A percentile compares a stretch with the other conserved stretches of the same genome.
These are phyloP conservation scores for Oryza officinalis DNA, from an alignment of 176 grass and related monocot genomes.

Conservation along the genomic window DNA sequence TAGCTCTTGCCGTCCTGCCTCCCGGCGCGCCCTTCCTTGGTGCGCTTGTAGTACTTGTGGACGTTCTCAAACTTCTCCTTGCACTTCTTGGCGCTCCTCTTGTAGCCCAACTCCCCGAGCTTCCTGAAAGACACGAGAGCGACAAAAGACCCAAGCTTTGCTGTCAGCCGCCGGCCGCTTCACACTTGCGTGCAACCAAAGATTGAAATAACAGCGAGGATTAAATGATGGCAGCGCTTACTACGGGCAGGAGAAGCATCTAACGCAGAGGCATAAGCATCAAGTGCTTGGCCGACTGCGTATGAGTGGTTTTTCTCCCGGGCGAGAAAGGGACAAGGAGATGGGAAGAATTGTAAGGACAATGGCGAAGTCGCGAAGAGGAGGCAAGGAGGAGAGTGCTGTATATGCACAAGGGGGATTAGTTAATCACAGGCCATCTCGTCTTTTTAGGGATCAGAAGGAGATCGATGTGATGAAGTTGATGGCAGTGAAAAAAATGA, in stretches of 20 bases:
- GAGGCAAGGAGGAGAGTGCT: not conserved
- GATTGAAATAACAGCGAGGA: conserved; percentile 30
- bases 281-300: not conserved
- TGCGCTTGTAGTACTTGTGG: conserved; percentile 99
- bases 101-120: conserved; percentile 84
- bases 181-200: conserved; percentile 40
- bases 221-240: conserved; percentile 53
- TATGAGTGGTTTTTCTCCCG: not conserved
- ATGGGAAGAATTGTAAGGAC: conserved; percentile 46
- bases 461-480: conserved; percentile 5
- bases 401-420: conserved; percentile 29
- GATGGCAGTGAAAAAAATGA: conserved; percentile 14
- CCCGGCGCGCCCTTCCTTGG: conserved; percentile 85
- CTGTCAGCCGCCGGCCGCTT: conserved; percentile 4
- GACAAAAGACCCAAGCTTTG: conserved; percentile 31
- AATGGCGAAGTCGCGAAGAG: not conserved
- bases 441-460: conserved; percentile 47
- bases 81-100: conserved; percentile 88
- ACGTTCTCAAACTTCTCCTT: conserved; percentile 99
- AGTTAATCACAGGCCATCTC: conserved; percentile 49
- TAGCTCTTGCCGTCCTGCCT: conserved; percentile 96
- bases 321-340: conserved; percentile 55
- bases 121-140: conserved; percentile 58
- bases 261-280: conserved; percentile 35
- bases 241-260: conserved; percentile 59